Evolutionary conservation across 176 grass and related monocot species (phyloP), one percentile per base, ranked within the genome.

Genomic region (Oryza punctata): DNA sequence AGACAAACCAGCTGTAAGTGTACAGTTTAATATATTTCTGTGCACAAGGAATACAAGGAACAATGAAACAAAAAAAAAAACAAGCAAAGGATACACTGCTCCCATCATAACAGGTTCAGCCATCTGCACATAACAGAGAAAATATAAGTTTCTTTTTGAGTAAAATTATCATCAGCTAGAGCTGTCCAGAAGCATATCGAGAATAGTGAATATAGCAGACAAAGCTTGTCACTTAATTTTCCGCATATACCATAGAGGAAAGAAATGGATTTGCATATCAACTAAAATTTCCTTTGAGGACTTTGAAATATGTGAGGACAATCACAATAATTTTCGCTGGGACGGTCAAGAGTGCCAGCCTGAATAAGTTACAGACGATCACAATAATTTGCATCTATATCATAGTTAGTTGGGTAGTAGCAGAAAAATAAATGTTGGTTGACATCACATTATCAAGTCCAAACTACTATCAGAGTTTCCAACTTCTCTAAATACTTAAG

Each of bases 31-130:
- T 57, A 38, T 16, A 52, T 60, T 52, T 75, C 29, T 69, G 3
- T 50, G 59, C 15, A 65, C 75, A 70, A 63, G 21, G 29, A 81
- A 52, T 1, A 63, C 19, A 28, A 82, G 16, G 44, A 19, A 13
- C 24, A 75, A 18, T 14, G 8, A 1, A 67, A 52, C 28, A 59
- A 15, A 35, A 65, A 41, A 29, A 29, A 32, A 33, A 33, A 40
- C n/a, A 10, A n/a, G 40, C 10, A 54, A 89, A 95, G 93, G 93
- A 98, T 98, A 98, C 96, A 85, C 85, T 76, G 91, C 96, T 64
- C 77, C 93, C 79, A 83, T 96, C 21, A 96, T 90, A 82, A 98
- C 84, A 82, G 93, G 93, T 90, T 96, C 96, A 47, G 70, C 38
- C 82, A 95, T 95, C 96, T 98, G 91, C 85, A 85, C 10, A 75